Percentiles rank a stretch among this genome's conserved stretches.
Conservation (phyloP, 164 flowering plant species). For the Stephania yunnanensis region DNA sequence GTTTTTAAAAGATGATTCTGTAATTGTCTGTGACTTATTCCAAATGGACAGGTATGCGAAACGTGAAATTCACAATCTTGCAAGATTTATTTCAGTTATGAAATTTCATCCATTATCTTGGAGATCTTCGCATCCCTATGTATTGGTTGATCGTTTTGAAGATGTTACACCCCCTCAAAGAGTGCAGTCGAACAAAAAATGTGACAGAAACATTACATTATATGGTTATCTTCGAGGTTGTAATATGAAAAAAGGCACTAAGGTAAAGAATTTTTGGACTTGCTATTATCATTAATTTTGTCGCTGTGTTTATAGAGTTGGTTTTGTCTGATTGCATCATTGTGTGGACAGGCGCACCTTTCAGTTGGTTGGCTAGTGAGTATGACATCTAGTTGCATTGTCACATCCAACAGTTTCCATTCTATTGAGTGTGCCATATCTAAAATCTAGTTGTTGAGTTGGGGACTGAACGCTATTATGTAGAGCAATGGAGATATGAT, state of each 20-base stretch:
- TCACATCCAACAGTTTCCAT: too few relatives aligned
- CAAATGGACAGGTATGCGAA: conserved; percentile 52
- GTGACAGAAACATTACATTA: conserved; percentile 82
- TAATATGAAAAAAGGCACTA: conserved; percentile 78
- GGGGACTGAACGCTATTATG: too few relatives aligned
- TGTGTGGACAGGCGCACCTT: too few relatives aligned
- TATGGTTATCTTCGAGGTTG: conserved; percentile 96
- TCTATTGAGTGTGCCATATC: too few relatives aligned
- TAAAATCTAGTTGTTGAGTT: too few relatives aligned
- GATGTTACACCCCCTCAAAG: conserved; percentile 90
- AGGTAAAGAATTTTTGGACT: conserved; percentile 41
- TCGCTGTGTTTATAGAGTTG: neutral
- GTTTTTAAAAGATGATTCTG: neutral
- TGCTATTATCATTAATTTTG: neutral
- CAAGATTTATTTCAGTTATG: conserved; percentile 91
- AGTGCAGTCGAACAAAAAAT: conserved; percentile 52
- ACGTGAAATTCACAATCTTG: conserved; percentile 93
- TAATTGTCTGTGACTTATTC: conserved; percentile 3
- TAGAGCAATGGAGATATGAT: too few relatives aligned
- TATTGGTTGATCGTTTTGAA: conserved; percentile 91
- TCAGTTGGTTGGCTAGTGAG: too few relatives aligned
- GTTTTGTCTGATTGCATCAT: neutral
- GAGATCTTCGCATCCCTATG: conserved; percentile 85
- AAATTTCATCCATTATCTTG: conserved; percentile 85
- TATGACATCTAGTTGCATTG: too few relatives aligned